Evolutionary conservation across 805 yeast species (phyloP).

Genomic region (Cyberlindnera veronae): DNA sequence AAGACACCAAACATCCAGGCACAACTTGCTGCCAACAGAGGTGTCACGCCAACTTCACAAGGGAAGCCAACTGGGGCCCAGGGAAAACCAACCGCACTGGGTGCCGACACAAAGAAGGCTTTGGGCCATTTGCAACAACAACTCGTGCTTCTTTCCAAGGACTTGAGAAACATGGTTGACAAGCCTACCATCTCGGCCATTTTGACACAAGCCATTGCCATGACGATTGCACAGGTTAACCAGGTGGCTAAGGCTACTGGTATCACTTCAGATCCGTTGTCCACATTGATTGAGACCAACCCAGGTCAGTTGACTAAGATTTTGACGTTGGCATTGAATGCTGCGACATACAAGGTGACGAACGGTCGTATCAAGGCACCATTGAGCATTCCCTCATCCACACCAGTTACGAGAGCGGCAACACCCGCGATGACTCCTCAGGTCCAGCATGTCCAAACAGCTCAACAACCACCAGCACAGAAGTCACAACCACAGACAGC

Average conservation of each 20-base stretch:
- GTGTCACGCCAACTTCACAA: constrained; percentile 16
- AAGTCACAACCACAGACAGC: constrained; percentile 4
- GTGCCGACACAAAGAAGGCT: constrained; percentile 51
- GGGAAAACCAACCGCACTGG: constrained; percentile 29
- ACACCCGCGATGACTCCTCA: constrained; percentile 13
- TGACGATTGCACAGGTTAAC: constrained; percentile 86
- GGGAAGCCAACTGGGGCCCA: no score
- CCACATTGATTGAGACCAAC: constrained; percentile 73
- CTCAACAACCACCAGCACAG: not conserved
- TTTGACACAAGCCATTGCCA: constrained; percentile 86
- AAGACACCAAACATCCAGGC: constrained; percentile 28
- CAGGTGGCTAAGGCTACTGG: constrained; percentile 86
- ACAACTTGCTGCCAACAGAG: constrained; percentile 33
- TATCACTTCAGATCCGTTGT: constrained; percentile 71
- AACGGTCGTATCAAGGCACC: constrained; percentile 48
- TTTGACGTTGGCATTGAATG: constrained; percentile 75
- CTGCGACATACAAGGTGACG: constrained; percentile 62
- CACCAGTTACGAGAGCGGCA: constrained; percentile 16
- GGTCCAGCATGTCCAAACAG: not conserved
- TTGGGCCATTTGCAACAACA: constrained; percentile 84
- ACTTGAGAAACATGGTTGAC: constrained; percentile 62
- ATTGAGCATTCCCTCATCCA: constrained; percentile 29
- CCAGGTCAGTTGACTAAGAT: constrained; percentile 79
- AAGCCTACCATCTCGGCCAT: constrained; percentile 81
- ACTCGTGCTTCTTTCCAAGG: constrained; percentile 73